Conservation (phyloP, 2,329 filamentous ascomycete species). For the Penicillium fuscoglaucum region DNA sequence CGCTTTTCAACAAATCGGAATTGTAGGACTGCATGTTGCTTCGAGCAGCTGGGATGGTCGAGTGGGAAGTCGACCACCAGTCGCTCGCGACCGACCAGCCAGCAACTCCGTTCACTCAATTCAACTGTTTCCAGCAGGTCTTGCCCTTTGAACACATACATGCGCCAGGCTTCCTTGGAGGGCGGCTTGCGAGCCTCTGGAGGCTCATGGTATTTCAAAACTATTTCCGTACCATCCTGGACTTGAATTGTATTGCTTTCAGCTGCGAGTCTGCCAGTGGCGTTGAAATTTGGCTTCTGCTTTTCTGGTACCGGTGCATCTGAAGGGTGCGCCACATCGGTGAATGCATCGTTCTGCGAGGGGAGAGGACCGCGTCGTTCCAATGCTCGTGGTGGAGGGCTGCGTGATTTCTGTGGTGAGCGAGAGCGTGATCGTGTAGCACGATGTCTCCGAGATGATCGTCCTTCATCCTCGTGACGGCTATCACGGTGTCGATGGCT, state of each 20-base stretch:
- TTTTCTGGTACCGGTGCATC: constrained; percentile 46
- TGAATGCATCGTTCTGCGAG: constrained; percentile 50
- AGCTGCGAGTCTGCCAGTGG: constrained; percentile 78
- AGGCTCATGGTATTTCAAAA: constrained; percentile 95
- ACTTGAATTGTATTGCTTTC: constrained; percentile 77
- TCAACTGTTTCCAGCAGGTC: constrained; percentile 81
- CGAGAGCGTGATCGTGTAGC: constrained; percentile 22
- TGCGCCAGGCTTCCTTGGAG: constrained; percentile 74
- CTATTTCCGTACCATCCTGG: constrained; percentile 60
- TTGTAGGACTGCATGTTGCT: constrained; percentile 93
- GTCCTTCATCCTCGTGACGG: constrained; percentile 25
- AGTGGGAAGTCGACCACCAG: constrained; percentile 79
- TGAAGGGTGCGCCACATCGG: constrained; percentile 28
- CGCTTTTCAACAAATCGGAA: constrained; percentile 81
- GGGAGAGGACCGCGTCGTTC: constrained; percentile 46
- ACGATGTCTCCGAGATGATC: constrained; percentile 26
- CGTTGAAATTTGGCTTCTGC: constrained; percentile 83
- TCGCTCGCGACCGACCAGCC: constrained; percentile 81
- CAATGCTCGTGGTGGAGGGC: constrained; percentile 25
- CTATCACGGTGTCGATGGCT: constrained; percentile 32
- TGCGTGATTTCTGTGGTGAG: constrained; percentile 32
- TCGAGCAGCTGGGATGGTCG: constrained; percentile 89
- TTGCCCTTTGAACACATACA: constrained; percentile 87
- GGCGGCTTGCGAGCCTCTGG: constrained; percentile 87
- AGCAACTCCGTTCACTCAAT: constrained; percentile 75